Evolutionary conservation across 352 stramenopile species (phyloP), one percentile per base, ranked within the genome.

Genomic region (Plasmopara viticola): DNA sequence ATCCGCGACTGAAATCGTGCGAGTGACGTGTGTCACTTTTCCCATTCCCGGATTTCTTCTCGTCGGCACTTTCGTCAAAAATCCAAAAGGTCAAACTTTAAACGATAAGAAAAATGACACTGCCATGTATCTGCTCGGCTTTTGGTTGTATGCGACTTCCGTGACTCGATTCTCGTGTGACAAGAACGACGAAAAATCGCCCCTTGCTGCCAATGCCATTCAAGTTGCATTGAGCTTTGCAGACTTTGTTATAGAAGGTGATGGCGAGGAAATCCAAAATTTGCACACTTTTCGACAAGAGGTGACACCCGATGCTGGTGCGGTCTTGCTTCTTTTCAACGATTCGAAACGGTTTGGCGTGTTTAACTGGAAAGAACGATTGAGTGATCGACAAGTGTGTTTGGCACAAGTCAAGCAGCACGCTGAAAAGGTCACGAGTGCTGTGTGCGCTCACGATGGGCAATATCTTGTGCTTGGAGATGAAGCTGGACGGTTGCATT

Each of bases 291-390:
- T 41, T 53, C 53, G 34, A 31, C 31, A 25, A 43, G 20, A 59
- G 1, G 57, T 67, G 66, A 71, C 59, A 1, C 38, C 58, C 0
- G 48, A 69, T 53, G 39, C 40, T 15, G 58, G 76, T n/a, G 61
- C 73, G 5, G 53, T 78, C 1, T 4, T 83, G 15, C 2, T 81
- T 44, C 20, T 77, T 5, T 63, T 85, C 37, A 17, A 51, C 9
- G 35, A 44, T 2, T 67, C 53, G 0, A 53, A 33, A 18, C 38
- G 44, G 25, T 60, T 83, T 48, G 70, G 53, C 0, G 51, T 86
- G 7, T 75, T 87, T 29, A 68, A 56, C 20, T 87, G 77, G 77
- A 52, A 44, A 53, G 77, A 87, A 34, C 67, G 74, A 3, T 75
- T 86, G 51, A 83, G 72, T 38, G 66, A 79, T 40, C 62, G 77